Conservation (phyloP, 345 rosid genomes). For the Melaleuca alternifolia region DNA sequence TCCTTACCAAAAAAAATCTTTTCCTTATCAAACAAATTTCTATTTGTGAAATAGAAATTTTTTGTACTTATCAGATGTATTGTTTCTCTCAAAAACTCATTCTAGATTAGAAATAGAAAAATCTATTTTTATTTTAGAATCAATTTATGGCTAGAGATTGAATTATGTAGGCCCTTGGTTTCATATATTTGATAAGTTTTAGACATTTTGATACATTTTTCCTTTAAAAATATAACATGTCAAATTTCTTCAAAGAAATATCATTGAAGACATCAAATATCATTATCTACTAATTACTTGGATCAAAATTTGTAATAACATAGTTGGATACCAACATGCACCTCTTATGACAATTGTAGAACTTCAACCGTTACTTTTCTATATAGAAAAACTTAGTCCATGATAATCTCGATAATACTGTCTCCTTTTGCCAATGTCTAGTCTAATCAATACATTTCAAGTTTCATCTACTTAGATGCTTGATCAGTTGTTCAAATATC, state of each 20-base stretch:
- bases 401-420: background rate
- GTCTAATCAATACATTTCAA: background rate
- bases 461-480: background rate
- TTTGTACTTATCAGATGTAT: no score
- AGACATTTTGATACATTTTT: background rate
- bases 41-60: no score
- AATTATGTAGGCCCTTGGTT: background rate
- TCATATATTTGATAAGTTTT: fast-evolving
- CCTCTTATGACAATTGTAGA: background rate
- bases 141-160: no score
- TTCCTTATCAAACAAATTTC: no score
- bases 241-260: background rate
- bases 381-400: background rate
- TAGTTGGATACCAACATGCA: background rate
- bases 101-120: no score
- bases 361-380: background rate
- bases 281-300: background rate
- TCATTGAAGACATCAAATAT: background rate
- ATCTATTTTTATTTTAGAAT: no score
- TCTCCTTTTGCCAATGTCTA: background rate
- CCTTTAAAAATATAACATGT: background rate
- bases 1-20: no score
- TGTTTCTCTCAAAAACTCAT: no score
- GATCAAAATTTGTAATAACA: background rate
- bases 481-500: background rate